These are phyloP conservation scores for Thecaphora frezii DNA, from an alignment of 1,284 basidiomycete genomes.

Conservation along the genomic window DNA sequence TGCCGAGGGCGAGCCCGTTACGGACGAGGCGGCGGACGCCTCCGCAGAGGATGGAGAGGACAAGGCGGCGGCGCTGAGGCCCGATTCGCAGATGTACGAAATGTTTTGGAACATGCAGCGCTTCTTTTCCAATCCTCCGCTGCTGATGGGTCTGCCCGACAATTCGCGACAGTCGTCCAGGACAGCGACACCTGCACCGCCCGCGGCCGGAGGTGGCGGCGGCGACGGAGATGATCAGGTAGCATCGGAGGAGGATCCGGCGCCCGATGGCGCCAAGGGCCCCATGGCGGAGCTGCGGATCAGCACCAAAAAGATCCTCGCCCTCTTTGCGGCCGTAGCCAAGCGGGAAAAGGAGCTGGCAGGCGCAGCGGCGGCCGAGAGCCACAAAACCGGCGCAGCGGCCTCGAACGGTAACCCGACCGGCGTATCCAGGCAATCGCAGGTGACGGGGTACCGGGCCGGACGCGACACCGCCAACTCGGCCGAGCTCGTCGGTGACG, in stretches of 20 bases:
- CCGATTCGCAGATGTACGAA: slow-evolving; percentile 39
- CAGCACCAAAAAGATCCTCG: slow-evolving; percentile 35
- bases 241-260: slow-evolving; percentile 28
- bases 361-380: slow-evolving; percentile 25
- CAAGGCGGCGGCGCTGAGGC: slow-evolving; percentile 32
- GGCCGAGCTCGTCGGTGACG: background rate
- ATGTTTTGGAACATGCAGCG: slow-evolving; percentile 52
- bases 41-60: slow-evolving; percentile 7
- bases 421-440: slow-evolving; percentile 5
- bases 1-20: slow-evolving; percentile 4
- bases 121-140: slow-evolving; percentile 47
- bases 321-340: slow-evolving; percentile 38
- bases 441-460: slow-evolving; percentile 16
- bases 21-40: background rate
- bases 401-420: slow-evolving; percentile 1
- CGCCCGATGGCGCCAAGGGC: slow-evolving; percentile 37
- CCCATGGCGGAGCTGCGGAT: slow-evolving; percentile 35
- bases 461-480: slow-evolving; percentile 13
- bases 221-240: slow-evolving; percentile 7
- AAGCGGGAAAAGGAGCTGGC: slow-evolving; percentile 40
- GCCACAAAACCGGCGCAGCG: slow-evolving; percentile 12
- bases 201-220: background rate
- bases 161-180: slow-evolving; percentile 18
- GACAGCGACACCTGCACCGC: slow-evolving; percentile 13
- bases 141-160: slow-evolving; percentile 31